These are phyloP conservation scores for Annulohypoxylon nitens DNA, from an alignment of 495 filamentous ascomycete species.

Conservation along the genomic window DNA sequence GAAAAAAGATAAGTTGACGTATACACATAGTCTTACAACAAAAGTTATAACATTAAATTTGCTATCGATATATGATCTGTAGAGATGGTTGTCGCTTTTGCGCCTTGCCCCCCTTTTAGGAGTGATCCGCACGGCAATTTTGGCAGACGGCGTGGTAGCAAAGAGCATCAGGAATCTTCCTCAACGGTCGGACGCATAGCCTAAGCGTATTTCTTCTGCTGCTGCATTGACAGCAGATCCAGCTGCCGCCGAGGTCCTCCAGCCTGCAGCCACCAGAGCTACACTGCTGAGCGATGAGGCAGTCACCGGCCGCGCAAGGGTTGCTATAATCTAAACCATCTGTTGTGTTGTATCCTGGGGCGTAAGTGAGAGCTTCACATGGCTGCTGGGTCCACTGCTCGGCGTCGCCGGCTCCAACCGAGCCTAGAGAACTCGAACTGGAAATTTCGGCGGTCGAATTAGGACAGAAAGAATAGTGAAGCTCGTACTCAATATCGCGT, in stretches of 20 bases:
- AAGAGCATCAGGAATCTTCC: slow-evolving; percentile 59
- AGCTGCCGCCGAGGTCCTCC: slow-evolving; percentile 57
- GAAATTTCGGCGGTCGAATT: slow-evolving; percentile 36
- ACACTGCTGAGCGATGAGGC: slow-evolving; percentile 58
- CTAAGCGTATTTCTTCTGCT: slow-evolving; percentile 57
- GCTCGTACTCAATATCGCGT: slow-evolving; percentile 54
- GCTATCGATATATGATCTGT: background rate
- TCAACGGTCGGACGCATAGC: slow-evolving; percentile 53
- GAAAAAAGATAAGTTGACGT: background rate
- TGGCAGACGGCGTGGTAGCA: slow-evolving; percentile 52
- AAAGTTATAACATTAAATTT: background rate
- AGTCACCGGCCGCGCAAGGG: slow-evolving; percentile 59
- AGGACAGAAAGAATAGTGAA: slow-evolving; percentile 58
- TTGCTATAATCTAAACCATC: slow-evolving; percentile 53
- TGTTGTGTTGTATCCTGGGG: slow-evolving; percentile 47
- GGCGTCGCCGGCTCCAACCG: background rate
- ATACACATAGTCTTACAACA: background rate
- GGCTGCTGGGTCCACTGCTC: slow-evolving; percentile 36
- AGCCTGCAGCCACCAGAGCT: slow-evolving; percentile 58
- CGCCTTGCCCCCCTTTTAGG: background rate
- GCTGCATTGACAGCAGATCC: slow-evolving; percentile 60
- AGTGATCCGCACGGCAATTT: slow-evolving; percentile 31
- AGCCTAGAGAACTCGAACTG: background rate
- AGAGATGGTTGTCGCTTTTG: background rate
- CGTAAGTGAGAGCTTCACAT: slow-evolving; percentile 38